Evolutionary conservation across 768 basidiomycete species (phyloP).

Genomic region (Kwoniella heveanensis): DNA sequence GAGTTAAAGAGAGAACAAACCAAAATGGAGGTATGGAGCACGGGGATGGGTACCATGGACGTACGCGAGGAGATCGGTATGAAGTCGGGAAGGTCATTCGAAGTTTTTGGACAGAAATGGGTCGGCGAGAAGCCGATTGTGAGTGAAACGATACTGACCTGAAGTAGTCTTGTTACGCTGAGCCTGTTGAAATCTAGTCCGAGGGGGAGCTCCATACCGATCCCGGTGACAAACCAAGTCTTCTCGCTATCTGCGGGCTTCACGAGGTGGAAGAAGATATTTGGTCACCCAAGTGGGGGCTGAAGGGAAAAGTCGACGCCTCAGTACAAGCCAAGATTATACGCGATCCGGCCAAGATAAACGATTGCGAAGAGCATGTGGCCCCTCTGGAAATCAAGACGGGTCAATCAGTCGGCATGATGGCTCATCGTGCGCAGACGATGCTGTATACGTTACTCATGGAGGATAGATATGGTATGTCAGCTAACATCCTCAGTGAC

Average conservation of each 20-base stretch:
- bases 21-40: conserved; percentile 54
- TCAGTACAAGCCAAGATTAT: conserved; percentile 70
- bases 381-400: conserved; percentile 95
- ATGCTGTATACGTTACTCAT: conserved; percentile 93
- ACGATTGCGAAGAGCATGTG: conserved; percentile 37
- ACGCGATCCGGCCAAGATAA: conserved; percentile 56
- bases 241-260: conserved; percentile 72
- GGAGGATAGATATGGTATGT: conserved; percentile 75
- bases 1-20: conserved; percentile 47
- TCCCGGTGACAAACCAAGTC: conserved; percentile 59
- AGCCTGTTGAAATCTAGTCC: conserved; percentile 60
- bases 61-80: conserved; percentile 52
- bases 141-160: conserved; percentile 50
- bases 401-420: conserved; percentile 70
- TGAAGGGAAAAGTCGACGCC: conserved; percentile 95
- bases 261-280: conserved; percentile 96
- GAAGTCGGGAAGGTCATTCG: conserved; percentile 52
- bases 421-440: conserved; percentile 97
- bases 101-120: conserved; percentile 59
- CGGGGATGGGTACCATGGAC: conserved; percentile 52
- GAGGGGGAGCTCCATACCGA: conserved; percentile 71
- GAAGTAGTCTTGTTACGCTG: neutral
- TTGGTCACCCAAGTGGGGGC: conserved; percentile 90
- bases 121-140: conserved; percentile 66
- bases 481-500: no score